Evolutionary conservation across 1,284 basidiomycete species (phyloP).

Genomic region (Xerocomus cyaneibrunnescens): DNA sequence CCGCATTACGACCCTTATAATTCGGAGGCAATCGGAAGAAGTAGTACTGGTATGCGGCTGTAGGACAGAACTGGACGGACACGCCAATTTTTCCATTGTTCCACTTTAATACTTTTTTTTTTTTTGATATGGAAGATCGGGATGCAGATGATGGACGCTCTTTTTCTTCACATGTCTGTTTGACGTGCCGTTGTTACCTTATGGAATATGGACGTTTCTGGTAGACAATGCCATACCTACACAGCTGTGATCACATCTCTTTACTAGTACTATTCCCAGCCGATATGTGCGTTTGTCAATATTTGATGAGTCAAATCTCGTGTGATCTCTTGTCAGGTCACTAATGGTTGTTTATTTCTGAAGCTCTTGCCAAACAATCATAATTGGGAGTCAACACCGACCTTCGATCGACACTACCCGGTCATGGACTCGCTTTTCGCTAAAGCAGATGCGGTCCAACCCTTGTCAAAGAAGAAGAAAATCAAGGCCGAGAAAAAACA

Average conservation of each 20-base stretch:
- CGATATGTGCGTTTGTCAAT: background rate
- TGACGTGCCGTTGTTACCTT: background rate
- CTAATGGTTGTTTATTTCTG: slow-evolving; percentile 15
- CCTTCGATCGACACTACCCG: no score
- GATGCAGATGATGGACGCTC: slow-evolving; percentile 9
- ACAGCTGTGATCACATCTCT: slow-evolving; percentile 5
- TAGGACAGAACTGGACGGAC: slow-evolving; percentile 23
- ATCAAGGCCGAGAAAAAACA: slow-evolving; percentile 16
- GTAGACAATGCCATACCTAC: background rate
- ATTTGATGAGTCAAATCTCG: no score
- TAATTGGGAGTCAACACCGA: background rate
- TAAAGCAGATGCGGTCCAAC: slow-evolving; percentile 61
- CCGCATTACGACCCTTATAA: slow-evolving; percentile 32
- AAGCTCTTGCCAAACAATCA: slow-evolving; percentile 16
- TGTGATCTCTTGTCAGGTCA: background rate
- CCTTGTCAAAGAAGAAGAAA: slow-evolving; percentile 45
- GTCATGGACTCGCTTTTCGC: slow-evolving; percentile 72
- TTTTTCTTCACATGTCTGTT: background rate
- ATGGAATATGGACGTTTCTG: slow-evolving; percentile 9
- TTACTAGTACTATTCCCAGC: background rate
- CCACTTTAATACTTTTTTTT: background rate
- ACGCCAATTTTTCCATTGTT: background rate
- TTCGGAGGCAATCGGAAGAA: slow-evolving; percentile 27
- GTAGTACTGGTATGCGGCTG: slow-evolving; percentile 25
- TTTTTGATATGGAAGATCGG: background rate